Evolutionary conservation across 495 filamentous ascomycete genomes (phyloP), one percentile per base, ranked within the genome.

Genomic region (Terfezia boudieri): DNA sequence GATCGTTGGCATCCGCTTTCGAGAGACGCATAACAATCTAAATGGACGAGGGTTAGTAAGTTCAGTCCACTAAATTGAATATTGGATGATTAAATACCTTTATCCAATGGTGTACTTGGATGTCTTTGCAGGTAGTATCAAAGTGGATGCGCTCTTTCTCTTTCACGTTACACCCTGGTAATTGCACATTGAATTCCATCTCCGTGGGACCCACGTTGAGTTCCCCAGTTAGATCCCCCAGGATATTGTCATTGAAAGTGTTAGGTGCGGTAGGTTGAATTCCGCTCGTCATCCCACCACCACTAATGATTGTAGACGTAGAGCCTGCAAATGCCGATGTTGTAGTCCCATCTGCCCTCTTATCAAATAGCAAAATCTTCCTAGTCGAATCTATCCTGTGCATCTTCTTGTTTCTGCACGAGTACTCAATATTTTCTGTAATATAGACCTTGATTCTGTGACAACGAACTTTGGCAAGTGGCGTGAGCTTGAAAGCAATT

Each of bases 51-150:
- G 4, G 26, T 48, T 48, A 48, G 43, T 5, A 48, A n/a, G 20
- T n/a, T 32, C 16, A 46, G 38, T 48, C 43, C 8, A 2, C 4
- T 14, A 3, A 48, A 9, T 5, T 9, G 3, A 1, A 48, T n/a
- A 14, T 48, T 48, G 43, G 14, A n/a, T 20, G 6, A n/a, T 48
- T 14, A 20, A 3, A 51, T 76, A 92, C 90, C 79, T 98, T 98
- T 63, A 98, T 95, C 90, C 92, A 96, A 65, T 98, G 90, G 61
- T 88, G 86, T 50, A 98, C 88, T 62, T 94, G 86, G 46, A 94
- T 94, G 55, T 93, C 90, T 67, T 84, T 82, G 73, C 88, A 96
- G 14, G 90, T 94, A 51, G 87, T 94, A 60, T 96, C 88, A 57
- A 90, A 93, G 66, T 93, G 84, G 51, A 98, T 67, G 54, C 79